Percentiles rank a stretch among this genome's conserved stretches.
These are phyloP conservation scores for Aulographum hederae DNA, from an alignment of 2,329 filamentous ascomycete genomes.

Conservation along the genomic window DNA sequence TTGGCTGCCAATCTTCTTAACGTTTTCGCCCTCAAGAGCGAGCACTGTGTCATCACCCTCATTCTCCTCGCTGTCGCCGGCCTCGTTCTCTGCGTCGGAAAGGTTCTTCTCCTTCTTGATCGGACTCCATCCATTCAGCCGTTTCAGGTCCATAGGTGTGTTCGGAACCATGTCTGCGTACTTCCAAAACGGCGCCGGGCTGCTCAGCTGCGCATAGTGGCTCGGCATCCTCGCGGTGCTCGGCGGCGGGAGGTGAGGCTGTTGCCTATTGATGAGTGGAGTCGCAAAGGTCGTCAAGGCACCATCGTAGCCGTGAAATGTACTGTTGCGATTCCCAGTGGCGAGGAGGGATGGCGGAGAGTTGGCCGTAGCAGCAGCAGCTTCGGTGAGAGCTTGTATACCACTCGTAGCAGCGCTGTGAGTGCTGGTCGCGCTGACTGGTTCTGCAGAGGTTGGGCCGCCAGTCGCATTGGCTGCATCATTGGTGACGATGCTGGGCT, in stretches of 20 bases:
- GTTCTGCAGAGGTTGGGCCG: not conserved
- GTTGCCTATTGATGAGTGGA: constrained; percentile 55
- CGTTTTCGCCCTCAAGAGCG: constrained; percentile 14
- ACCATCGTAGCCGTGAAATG: not conserved
- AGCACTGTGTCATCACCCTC: constrained; percentile 12
- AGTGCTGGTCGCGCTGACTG: not conserved
- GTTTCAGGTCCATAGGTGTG: constrained; percentile 29
- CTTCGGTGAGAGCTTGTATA: not conserved
- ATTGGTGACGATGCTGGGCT: too few relatives aligned
- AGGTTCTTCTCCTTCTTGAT: constrained; percentile 7
- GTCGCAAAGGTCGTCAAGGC: constrained; percentile 35
- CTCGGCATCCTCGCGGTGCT: constrained; percentile 67
- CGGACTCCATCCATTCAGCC: not conserved
- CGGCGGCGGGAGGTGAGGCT: constrained; percentile 58
- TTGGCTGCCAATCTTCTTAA: constrained; percentile 15
- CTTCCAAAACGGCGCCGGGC: constrained; percentile 77
- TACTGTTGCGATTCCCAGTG: not conserved
- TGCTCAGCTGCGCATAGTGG: constrained; percentile 72
- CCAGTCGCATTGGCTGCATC: constrained; percentile 1
- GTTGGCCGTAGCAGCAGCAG: constrained; percentile 1
- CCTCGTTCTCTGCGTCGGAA: constrained; percentile 18
- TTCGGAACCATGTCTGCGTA: constrained; percentile 59
- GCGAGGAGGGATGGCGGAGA: not conserved
- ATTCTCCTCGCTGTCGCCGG: constrained; percentile 11
- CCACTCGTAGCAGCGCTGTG: not conserved